Base-by-base conservation (phyloP, 345 rosid species). In the Arabidopsis arenosa region DNA sequence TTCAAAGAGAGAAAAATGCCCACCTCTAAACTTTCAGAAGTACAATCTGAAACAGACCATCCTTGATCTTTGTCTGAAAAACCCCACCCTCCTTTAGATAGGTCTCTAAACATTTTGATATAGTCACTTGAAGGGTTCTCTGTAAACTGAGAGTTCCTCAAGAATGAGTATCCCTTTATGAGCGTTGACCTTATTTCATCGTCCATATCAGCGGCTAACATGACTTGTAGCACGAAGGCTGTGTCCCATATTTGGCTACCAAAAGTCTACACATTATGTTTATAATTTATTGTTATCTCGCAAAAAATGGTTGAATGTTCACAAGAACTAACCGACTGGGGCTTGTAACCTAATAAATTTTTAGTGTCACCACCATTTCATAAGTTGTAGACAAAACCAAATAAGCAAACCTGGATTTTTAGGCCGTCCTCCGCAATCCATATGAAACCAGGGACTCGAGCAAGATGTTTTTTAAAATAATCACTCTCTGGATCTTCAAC, bases 41-140 rank as follows among this genome's bases (percentile, higher is more conserved):
- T 86, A 70, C 92, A 90, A 74, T 90, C 95, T 30, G 90, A 82
- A 49, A 84, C 89, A 59, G 82, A 82, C 92, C 88, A 89, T 18
- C 92, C 90, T 44, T 89, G 92, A 73, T 87, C 95, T 79, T 87
- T 86, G 73, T 83, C 89, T 5, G 90, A 83, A 78, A 86, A 87
- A 35, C 87, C 74, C 95, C 92, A 89, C 1, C 85, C 77, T 30
- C 96, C 96, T 76, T 90, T 90, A 0, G 87, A 78, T 32, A 83
- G 83, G 48, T 84, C 88, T 11, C 88, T 75, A 15, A 78, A 80
- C 92, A 85, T 87, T 71, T 77, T 77, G 69, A 48, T 78, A 60
- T 75, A 80, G 64, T 90, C 84, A 6, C 92, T 88, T 0, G 84
- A 71, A 63, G 92, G 90, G 39, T 87, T 81, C 40, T 85, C 83